These are phyloP conservation scores for Pyrenophora seminiperda DNA, from an alignment of 2,329 filamentous ascomycete genomes.

Conservation along the genomic window DNA sequence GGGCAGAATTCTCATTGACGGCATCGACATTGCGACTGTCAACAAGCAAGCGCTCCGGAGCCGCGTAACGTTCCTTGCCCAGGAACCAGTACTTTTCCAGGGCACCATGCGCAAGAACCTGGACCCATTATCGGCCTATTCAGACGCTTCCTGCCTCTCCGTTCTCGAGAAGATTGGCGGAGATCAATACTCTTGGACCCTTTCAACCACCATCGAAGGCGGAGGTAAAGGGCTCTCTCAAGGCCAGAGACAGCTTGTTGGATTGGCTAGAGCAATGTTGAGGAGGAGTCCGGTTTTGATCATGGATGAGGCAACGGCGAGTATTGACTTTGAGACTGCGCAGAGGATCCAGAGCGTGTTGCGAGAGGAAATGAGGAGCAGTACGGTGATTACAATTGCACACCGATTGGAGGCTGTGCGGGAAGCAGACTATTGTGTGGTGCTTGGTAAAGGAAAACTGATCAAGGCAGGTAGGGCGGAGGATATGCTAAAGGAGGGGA, in stretches of 20 bases:
- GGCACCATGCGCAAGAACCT: slow-evolving; percentile 67
- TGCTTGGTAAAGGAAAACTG: slow-evolving; percentile 59
- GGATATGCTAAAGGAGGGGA: slow-evolving; percentile 44
- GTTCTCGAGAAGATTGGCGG: slow-evolving; percentile 61
- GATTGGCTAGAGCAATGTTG: slow-evolving; percentile 66
- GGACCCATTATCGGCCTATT: slow-evolving; percentile 64
- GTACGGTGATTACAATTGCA: slow-evolving; percentile 69
- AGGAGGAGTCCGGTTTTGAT: slow-evolving; percentile 66
- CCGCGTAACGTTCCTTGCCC: slow-evolving; percentile 69
- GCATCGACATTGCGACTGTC: slow-evolving; percentile 64
- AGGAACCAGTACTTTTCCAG: slow-evolving; percentile 69
- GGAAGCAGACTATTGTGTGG: slow-evolving; percentile 61
- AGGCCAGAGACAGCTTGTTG: slow-evolving; percentile 69
- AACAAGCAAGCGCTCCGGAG: slow-evolving; percentile 64
- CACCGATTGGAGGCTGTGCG: slow-evolving; percentile 67
- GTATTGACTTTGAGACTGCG: slow-evolving; percentile 67
- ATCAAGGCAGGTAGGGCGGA: slow-evolving; percentile 42
- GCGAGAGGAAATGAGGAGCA: slow-evolving; percentile 61
- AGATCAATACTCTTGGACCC: slow-evolving; percentile 59
- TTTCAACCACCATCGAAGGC: slow-evolving; percentile 62
- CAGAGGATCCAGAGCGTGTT: slow-evolving; percentile 60
- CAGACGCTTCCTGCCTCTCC: slow-evolving; percentile 58
- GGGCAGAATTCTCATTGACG: slow-evolving; percentile 65
- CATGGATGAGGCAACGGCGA: slow-evolving; percentile 70
- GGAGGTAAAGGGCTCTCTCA: slow-evolving; percentile 67